Percentiles rank a stretch among this genome's conserved stretches.
Conservation (phyloP, 202 grass and related monocot genomes). For the Carex arenaria region DNA sequence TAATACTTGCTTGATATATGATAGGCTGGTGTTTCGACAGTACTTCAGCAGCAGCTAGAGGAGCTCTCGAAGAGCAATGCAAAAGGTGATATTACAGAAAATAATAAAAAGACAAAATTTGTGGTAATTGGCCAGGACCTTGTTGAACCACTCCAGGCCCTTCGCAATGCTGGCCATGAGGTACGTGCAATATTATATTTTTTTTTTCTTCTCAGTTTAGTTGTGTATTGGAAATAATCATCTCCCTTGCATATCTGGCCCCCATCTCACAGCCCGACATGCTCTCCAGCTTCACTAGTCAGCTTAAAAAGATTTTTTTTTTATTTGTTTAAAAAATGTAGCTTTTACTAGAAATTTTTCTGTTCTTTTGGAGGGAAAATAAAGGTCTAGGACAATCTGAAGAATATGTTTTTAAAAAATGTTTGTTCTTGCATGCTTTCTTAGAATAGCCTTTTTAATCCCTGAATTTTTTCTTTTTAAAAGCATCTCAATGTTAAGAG, state of each 20-base stretch:
- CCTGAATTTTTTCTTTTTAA: background rate
- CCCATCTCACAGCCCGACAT: background rate
- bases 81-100: constrained; percentile 23
- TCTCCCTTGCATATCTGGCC: background rate
- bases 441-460: background rate
- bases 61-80: constrained; percentile 52
- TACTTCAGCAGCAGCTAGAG: constrained; percentile 90
- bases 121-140: constrained; percentile 79
- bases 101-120: constrained; percentile 50
- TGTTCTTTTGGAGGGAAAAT: background rate
- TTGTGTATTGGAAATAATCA: background rate
- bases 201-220: background rate
- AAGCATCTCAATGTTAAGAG: background rate
- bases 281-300: background rate
- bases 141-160: constrained; percentile 87
- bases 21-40: constrained; percentile 68
- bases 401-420: background rate
- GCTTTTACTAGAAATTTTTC: background rate
- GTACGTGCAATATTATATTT: constrained; percentile 30
- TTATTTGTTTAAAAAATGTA: background rate
- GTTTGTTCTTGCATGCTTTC: background rate
- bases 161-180: constrained; percentile 83
- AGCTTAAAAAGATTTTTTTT: background rate
- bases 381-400: background rate
- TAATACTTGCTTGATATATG: constrained; percentile 24